Base-by-base conservation (phyloP, 371 early-diverging fungal genomes). In the Apophysomyces trapeziformis region DNA sequence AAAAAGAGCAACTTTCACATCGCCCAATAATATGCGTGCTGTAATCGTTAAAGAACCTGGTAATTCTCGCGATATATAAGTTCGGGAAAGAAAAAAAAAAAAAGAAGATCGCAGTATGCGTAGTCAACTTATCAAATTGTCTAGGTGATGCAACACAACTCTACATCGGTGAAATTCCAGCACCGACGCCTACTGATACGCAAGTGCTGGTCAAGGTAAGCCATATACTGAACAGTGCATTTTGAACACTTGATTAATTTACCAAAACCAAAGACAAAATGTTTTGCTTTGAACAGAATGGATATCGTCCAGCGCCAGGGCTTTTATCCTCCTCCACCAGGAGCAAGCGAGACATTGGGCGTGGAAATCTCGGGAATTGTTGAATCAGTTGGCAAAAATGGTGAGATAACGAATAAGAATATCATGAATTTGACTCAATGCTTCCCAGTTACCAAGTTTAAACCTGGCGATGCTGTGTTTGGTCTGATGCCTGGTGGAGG, bases 231-330 rank as follows among this genome's bases (percentile, higher is more conserved):
- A 26, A 26, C 26, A 1, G 26, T 26, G 7, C 11, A 14, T 16
- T n/a, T 9, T 21, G 16, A 26, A 38, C 43, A 64, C 6, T 16
- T 70, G 9, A 16, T 4, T n/a, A 38, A 43, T 46, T 68, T 7
- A n/a, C 70, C 11, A 13, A 43, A 12, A n/a, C 58, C 32, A 50
- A 56, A 84, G 82, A 76, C 85, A 36, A 78, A 85, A 69, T 75
- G 71, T 58, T 89, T 89, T 71, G 90, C 83, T 26, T 74, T 92
- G 58, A 94, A 92, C 68, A 83, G 94, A 13, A 89, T 92, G 89
- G 94, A 94, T 70, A 84, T 90, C 54, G 18, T 85, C 6, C 93
- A 93, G 75, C 86, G 94, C 60, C 75, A 88, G 60, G 92, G 92
- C 2, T 63, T 60, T 21, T 93, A 94, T 61, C 92, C 92, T 14